Base-by-base conservation (phyloP, 306 rosid genomes). In the Sesbania bispinosa region DNA sequence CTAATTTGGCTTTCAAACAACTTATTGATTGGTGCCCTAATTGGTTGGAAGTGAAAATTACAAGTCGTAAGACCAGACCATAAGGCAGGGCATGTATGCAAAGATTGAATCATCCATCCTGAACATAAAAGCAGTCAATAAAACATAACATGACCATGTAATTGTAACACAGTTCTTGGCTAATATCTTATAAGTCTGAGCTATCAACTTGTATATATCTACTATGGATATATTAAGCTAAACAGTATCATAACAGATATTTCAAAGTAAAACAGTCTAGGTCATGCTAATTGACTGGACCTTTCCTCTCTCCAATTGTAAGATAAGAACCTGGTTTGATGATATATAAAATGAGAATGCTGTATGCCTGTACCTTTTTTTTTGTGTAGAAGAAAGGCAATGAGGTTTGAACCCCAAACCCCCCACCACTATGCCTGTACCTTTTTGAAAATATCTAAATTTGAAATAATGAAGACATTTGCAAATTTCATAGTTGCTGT, bases 381-480 rank as follows among this genome's bases (percentile, higher is more conserved):
- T n/a, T n/a, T n/a, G n/a, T n/a, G n/a, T n/a, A n/a, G n/a, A n/a
- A n/a, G n/a, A n/a, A n/a, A n/a, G n/a, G n/a, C n/a, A n/a, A n/a
- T n/a, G n/a, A n/a, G n/a, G n/a, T n/a, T n/a, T n/a, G n/a, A n/a
- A n/a, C n/a, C n/a, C n/a, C n/a, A n/a, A n/a, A n/a, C n/a, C n/a
- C n/a, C n/a, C n/a, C n/a, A n/a, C n/a, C n/a, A n/a, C n/a, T n/a
- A n/a, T n/a, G n/a, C 3, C 14, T 10, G 19, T 77, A 55, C 66
- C 47, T 73, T 67, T 68, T 54, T 62, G 75, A 30, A 64, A 70
- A 77, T 48, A 18, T 64, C 67, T 16, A 64, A 62, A 62, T 82
- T 62, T 48, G 41, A 62, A 46, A 54, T 73, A 77, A 10, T 32
- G 61, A 53, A 35, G 48, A 52, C 21, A 74, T 58, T 38, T 48